Percentiles rank a stretch among this genome's conserved stretches.
These are phyloP conservation scores for Bidens hawaiensis DNA, from an alignment of 140 eudicot species.

Conservation along the genomic window DNA sequence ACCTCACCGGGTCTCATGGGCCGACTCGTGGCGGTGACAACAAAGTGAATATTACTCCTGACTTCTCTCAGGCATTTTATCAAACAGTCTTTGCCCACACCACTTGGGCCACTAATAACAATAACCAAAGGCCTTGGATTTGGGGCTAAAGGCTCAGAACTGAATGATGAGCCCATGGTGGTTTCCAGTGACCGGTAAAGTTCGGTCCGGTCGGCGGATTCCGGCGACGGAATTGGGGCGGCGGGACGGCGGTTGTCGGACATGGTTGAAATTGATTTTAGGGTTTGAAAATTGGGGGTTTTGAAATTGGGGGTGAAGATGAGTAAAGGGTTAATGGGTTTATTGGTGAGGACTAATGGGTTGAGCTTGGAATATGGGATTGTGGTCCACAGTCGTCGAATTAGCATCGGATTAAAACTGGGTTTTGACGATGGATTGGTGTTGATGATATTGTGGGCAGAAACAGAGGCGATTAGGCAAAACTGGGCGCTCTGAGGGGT, in stretches of 20 bases:
- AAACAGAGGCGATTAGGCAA: neutral
- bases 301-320: conserved; percentile 19
- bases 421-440: neutral
- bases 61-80: no score
- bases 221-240: conserved; percentile 56
- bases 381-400: conserved; percentile 44
- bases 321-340: conserved; percentile 32
- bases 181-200: conserved; percentile 68
- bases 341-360: conserved; percentile 29
- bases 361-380: conserved; percentile 27
- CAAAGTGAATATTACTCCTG: no score
- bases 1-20: no score
- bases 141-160: no score
- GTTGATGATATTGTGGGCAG: neutral
- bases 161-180: no score
- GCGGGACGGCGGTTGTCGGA: conserved; percentile 36
- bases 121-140: no score
- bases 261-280: conserved; percentile 28
- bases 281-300: conserved; percentile 18
- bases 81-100: no score
- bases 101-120: no score
- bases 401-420: conserved; percentile 37
- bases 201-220: conserved; percentile 45
- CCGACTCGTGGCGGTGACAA: no score
- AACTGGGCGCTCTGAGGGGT: neutral